A percentile compares a stretch with the other conserved stretches of the same genome.
These are phyloP conservation scores for Ehretia macrophylla DNA, from an alignment of 257 asterid species.

Conservation along the genomic window DNA sequence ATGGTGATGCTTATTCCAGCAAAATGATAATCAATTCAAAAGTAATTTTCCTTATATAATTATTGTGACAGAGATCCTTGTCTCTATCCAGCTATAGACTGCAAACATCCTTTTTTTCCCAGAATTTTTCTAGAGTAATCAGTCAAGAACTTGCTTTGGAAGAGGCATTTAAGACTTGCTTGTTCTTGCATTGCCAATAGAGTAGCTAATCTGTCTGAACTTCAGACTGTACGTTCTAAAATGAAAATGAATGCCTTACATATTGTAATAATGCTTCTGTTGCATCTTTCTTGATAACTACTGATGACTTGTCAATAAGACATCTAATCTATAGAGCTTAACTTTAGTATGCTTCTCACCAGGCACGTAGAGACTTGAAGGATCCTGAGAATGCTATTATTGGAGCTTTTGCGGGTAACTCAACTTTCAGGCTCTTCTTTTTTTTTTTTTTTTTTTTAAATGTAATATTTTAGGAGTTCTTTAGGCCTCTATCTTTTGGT, in stretches of 20 bases:
- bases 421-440: constrained; percentile 4
- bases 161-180: background rate
- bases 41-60: background rate
- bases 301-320: constrained; percentile 7
- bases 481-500: no score
- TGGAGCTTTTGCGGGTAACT: constrained; percentile 93
- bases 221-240: no score
- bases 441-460: background rate
- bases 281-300: background rate
- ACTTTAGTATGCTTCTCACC: constrained; percentile 17
- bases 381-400: constrained; percentile 89
- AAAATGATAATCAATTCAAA: constrained; percentile 5
- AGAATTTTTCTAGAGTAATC: background rate
- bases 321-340: constrained; percentile 1
- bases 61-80: background rate
- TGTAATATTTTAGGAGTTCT: no score
- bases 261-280: no score
- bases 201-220: no score
- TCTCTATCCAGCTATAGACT: no score
- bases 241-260: no score
- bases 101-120: background rate
- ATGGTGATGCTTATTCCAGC: no score
- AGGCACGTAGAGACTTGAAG: constrained; percentile 91
- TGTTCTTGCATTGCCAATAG: background rate
- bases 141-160: background rate